Evolutionary conservation across 129 eudicot species (phyloP).

Genomic region (Kitagawia praeruptora): DNA sequence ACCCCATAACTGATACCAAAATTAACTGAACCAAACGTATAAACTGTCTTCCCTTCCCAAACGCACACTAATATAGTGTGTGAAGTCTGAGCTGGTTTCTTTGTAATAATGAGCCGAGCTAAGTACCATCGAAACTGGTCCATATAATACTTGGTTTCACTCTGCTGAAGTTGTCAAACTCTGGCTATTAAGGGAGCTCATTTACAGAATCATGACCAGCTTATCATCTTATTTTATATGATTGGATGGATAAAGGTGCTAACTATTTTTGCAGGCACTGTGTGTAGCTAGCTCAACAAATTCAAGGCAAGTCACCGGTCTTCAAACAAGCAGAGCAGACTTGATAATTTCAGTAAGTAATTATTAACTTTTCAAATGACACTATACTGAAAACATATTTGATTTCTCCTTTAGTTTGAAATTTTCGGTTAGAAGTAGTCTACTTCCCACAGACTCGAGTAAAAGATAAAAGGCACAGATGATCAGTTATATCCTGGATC

Average conservation of each 20-base stretch:
- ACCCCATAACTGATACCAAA: too few species aligned
- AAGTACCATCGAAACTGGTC: neutral
- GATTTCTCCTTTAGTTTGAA: too few species aligned
- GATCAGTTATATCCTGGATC: neutral
- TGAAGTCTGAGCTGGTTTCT: neutral
- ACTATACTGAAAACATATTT: neutral
- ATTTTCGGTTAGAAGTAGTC: neutral
- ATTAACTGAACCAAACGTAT: too few species aligned
- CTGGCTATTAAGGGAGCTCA: neutral
- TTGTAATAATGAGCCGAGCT: neutral
- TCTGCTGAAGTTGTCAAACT: neutral
- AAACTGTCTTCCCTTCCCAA: neutral
- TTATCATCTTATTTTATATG: neutral
- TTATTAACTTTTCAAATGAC: neutral
- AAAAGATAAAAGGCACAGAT: neutral
- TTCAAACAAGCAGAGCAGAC: conserved; percentile 74
- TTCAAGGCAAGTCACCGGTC: conserved; percentile 71
- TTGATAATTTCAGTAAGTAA: conserved; percentile 89
- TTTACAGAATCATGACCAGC: neutral
- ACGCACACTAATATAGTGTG: neutral
- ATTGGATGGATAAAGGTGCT: neutral
- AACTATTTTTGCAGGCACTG: conserved; percentile 51
- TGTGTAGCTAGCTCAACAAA: conserved; percentile 46
- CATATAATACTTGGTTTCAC: neutral
- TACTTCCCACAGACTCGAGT: neutral